Percentiles rank a stretch among this genome's conserved stretches.
Conservation (phyloP, 108 stramenopile genomes). For the Epipyxis sp. region DNA sequence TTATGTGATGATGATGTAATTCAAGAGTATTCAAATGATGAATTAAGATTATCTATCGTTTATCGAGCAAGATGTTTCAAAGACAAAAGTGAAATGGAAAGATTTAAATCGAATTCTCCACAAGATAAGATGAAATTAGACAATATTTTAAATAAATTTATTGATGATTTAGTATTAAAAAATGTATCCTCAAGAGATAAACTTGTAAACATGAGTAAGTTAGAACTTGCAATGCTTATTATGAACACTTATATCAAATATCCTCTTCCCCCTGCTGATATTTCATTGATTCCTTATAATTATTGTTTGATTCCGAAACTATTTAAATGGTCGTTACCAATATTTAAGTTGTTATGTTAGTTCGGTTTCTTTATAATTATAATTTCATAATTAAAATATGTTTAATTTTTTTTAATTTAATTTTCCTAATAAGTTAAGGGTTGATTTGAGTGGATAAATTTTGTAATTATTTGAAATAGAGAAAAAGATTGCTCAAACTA, state of each 20-base stretch:
- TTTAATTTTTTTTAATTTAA: no score
- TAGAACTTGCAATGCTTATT: background rate
- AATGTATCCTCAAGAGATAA: background rate
- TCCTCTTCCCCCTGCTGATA: background rate
- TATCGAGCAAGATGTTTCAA: conserved; percentile 41
- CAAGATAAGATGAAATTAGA: conserved; percentile 17
- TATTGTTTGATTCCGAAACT: conserved; percentile 7
- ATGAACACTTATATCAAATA: conserved; percentile 14
- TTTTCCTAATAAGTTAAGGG: no score
- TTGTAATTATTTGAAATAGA: no score
- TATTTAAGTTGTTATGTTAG: conserved; percentile 6
- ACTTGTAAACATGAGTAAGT: background rate
- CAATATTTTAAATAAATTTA: conserved; percentile 7
- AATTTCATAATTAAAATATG: no score
- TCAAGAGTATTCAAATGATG: background rate
- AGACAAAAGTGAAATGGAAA: background rate
- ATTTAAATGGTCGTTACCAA: background rate
- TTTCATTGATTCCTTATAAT: background rate
- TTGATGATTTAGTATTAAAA: background rate
- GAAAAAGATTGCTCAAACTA: no score
- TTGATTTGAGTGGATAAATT: no score
- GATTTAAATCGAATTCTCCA: background rate
- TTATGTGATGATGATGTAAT: background rate
- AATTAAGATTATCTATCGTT: conserved; percentile 36
- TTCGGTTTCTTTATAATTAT: no score